Evolutionary conservation across 1,284 basidiomycete species (phyloP).

Genomic region (Ceratobasidium sp.): DNA sequence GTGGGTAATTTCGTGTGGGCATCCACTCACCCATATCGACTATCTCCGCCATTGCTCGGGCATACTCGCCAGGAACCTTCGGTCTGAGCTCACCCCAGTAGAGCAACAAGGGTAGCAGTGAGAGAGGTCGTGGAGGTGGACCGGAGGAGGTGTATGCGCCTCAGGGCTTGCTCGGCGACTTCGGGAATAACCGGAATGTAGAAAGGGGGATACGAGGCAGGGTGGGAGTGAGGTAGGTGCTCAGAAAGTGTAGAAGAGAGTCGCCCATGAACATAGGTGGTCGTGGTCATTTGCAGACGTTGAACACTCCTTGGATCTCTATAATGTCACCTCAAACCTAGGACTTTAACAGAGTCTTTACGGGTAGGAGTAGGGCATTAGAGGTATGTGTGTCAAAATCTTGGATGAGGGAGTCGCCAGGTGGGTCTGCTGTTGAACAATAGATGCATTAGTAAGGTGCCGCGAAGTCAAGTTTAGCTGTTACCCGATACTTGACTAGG

Average conservation of each 20-base stretch:
- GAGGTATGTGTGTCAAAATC: conserved; percentile 45
- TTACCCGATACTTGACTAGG: conserved; percentile 1
- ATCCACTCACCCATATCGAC: conserved; percentile 65
- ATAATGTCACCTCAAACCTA: conserved; percentile 68
- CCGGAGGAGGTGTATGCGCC: conserved; percentile 70
- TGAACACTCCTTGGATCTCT: conserved; percentile 73
- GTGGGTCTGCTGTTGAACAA: conserved; percentile 47
- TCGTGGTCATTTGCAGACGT: conserved; percentile 65
- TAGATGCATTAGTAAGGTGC: too few species aligned
- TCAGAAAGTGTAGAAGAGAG: neutral
- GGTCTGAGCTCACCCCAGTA: conserved; percentile 72
- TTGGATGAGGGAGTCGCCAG: conserved; percentile 46
- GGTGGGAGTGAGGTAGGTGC: conserved; percentile 49
- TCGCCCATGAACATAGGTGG: conserved; percentile 52
- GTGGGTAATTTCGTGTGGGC: neutral
- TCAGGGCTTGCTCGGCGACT: conserved; percentile 59
- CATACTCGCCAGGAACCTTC: conserved; percentile 60
- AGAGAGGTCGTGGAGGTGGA: conserved; percentile 73
- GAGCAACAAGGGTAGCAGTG: conserved; percentile 67
- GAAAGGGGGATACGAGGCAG: conserved; percentile 31
- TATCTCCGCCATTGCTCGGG: conserved; percentile 66
- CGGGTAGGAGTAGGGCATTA: neutral
- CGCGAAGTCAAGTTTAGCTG: too few species aligned
- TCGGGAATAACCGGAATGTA: conserved; percentile 48
- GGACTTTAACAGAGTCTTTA: conserved; percentile 41